Conservation (phyloP, 257 asterid genomes). For the Gardenia jasminoides region DNA sequence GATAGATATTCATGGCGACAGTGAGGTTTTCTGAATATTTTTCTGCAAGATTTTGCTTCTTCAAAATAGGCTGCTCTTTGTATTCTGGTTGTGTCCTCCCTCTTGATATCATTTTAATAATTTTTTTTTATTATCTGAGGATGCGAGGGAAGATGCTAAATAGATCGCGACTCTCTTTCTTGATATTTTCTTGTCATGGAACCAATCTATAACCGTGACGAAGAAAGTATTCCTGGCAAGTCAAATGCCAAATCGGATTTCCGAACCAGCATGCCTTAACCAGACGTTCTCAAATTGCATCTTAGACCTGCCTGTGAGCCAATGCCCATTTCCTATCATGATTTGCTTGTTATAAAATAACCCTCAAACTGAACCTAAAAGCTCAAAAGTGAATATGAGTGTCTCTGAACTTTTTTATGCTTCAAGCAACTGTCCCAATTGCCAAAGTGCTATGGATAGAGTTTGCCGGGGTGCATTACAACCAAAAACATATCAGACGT, state of each 20-base stretch:
- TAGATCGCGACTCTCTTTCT: neutral
- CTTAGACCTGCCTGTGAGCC: neutral
- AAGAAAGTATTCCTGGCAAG: neutral
- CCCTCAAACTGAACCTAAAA: neutral
- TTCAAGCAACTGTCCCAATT: neutral
- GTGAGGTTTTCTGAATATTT: neutral
- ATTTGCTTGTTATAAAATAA: neutral
- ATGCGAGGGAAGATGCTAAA: neutral
- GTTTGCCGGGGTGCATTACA: neutral
- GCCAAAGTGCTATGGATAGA: neutral
- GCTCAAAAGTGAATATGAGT: neutral
- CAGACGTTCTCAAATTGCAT: neutral
- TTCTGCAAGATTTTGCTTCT: neutral
- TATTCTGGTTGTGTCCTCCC: neutral
- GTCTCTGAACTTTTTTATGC: neutral
- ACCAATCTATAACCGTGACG: neutral
- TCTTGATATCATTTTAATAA: neutral
- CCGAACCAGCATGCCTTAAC: neutral
- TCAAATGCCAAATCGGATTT: neutral
- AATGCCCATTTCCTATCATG: neutral
- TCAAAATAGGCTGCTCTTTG: neutral
- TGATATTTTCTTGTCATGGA: neutral
- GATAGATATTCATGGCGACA: neutral
- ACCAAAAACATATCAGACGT: neutral
- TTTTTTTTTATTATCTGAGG: neutral